Evolutionary conservation across 179 eudicot species (phyloP).

Genomic region (Gypsophila paniculata): DNA sequence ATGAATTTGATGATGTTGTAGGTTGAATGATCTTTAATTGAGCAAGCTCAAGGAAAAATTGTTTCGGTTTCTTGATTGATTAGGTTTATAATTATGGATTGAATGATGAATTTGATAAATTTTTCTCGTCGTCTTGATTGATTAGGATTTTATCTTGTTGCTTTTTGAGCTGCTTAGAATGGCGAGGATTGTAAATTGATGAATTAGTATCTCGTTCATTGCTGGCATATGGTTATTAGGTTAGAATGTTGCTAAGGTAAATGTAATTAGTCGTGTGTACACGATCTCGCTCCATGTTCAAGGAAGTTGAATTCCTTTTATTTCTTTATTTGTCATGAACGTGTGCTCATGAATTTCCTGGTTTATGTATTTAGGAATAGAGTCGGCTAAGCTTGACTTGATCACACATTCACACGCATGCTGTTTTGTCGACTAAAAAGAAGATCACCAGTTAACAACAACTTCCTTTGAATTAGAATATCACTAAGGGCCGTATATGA

Average conservation of each 20-base stretch:
- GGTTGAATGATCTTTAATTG: neutral
- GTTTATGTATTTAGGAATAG: neutral
- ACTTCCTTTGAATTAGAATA: neutral
- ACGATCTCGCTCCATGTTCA: too few relatives aligned
- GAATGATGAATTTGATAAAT: too few relatives aligned
- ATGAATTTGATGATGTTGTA: neutral
- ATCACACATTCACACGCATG: neutral
- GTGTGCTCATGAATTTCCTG: neutral
- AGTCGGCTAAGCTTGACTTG: neutral
- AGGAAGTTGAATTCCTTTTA: neutral
- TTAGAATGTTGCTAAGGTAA: neutral
- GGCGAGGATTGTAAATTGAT: neutral
- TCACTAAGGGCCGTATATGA: neutral
- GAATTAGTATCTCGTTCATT: too few relatives aligned
- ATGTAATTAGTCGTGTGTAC: neutral
- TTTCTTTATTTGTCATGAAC: neutral
- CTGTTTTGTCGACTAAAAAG: conserved; percentile 1
- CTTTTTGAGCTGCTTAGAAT: too few relatives aligned
- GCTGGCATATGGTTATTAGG: too few relatives aligned
- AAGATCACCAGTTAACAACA: too few relatives aligned
- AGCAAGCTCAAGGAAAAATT: too few relatives aligned
- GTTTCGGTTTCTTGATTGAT: conserved; percentile 10
- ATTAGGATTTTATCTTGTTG: neutral
- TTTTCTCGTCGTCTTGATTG: too few relatives aligned
- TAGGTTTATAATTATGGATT: neutral